phyloP scores from a whole-genome alignment of 495 filamentous ascomycete species.

The Collariella sp. region DNA sequence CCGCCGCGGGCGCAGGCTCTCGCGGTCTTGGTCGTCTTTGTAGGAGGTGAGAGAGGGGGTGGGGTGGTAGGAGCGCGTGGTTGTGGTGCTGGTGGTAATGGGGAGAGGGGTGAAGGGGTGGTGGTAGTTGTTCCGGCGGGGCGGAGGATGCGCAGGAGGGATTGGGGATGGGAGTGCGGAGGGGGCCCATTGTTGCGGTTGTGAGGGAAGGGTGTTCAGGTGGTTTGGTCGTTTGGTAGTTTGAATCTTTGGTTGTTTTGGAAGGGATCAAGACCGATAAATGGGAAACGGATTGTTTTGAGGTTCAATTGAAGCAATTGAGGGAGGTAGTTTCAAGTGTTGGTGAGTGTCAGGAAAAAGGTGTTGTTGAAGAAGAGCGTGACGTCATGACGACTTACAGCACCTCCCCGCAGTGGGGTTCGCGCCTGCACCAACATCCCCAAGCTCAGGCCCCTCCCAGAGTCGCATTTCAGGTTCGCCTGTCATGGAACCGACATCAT shows the following conservation, averaged over 20 bases:
- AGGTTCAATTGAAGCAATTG: neutral
- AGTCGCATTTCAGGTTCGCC: neutral
- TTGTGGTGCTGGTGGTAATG: too few relatives aligned
- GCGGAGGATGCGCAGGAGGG: neutral
- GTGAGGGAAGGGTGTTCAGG: neutral
- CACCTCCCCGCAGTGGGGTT: neutral
- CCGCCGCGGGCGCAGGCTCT: conserved; percentile 32
- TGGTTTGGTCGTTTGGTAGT: too few relatives aligned
- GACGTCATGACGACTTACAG: conserved; percentile 12
- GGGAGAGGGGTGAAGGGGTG: neutral
- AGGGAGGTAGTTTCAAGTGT: neutral
- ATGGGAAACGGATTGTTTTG: neutral
- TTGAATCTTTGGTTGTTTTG: too few relatives aligned
- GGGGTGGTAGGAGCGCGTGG: conserved; percentile 18
- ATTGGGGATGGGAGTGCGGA: neutral
- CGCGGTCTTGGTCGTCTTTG: conserved; percentile 37
- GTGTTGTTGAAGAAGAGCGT: neutral
- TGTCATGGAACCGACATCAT: too few relatives aligned
- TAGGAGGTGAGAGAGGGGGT: conserved; percentile 16
- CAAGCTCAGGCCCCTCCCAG: neutral
- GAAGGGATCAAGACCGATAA: too few relatives aligned
- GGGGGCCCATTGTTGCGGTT: conserved; percentile 2
- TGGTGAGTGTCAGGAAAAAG: neutral
- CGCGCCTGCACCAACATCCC: too few relatives aligned
- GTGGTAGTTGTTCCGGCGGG: neutral